Evolutionary conservation across 805 yeast genomes (phyloP).

Genomic region (Yamadazyma akitaensis): DNA sequence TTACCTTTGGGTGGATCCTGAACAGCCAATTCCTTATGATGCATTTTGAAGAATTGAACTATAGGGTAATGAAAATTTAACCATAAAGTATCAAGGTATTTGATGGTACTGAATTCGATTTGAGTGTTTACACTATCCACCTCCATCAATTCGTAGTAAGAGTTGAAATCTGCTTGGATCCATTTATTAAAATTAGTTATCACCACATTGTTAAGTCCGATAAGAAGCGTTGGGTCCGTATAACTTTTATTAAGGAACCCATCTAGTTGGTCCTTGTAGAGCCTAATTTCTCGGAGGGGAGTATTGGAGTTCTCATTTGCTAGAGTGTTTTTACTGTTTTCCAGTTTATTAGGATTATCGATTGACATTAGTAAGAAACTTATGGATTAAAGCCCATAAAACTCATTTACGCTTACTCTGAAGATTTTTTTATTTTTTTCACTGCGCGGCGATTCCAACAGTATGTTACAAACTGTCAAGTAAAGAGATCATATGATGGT

Average conservation of each 20-base stretch:
- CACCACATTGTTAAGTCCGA: slow-evolving; percentile 48
- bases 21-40: slow-evolving; percentile 20
- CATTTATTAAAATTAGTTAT: slow-evolving; percentile 46
- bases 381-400: background rate
- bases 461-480: background rate
- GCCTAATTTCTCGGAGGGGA: slow-evolving; percentile 15
- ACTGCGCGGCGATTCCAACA: background rate
- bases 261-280: slow-evolving; percentile 18
- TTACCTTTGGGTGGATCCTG: background rate
- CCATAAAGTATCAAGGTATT: slow-evolving; percentile 51
- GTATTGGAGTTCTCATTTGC: background rate
- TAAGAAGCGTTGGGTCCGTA: slow-evolving; percentile 41
- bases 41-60: slow-evolving; percentile 51
- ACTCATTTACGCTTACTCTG: background rate
- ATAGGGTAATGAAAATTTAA: slow-evolving; percentile 61
- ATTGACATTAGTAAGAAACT: background rate
- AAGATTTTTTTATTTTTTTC: background rate
- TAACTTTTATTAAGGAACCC: slow-evolving; percentile 18
- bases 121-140: slow-evolving; percentile 8
- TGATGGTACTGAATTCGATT: slow-evolving; percentile 36
- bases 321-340: background rate
- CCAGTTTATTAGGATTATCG: background rate
- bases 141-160: slow-evolving; percentile 20
- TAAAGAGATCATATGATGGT: background rate
- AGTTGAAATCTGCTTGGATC: slow-evolving; percentile 35